Conservation (phyloP, 2,329 filamentous ascomycete species). For the Pseudogymnoascus sp. region DNA sequence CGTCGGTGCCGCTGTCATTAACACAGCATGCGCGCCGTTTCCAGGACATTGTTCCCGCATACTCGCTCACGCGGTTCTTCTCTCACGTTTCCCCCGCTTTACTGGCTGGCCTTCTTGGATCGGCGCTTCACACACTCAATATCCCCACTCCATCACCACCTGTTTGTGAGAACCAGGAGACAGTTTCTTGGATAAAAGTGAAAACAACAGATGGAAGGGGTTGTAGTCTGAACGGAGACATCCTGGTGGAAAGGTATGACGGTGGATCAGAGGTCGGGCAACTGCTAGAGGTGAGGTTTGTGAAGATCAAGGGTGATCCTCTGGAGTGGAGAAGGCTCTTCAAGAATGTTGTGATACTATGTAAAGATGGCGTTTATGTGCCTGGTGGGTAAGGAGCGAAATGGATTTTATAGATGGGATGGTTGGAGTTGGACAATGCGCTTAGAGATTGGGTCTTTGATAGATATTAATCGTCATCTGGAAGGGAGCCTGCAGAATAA, state of each 20-base stretch:
- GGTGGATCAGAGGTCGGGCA: conserved; percentile 36
- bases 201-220: conserved; percentile 65
- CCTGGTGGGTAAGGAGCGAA: conserved; percentile 29
- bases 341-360: conserved; percentile 85
- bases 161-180: conserved; percentile 38
- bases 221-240: conserved; percentile 67
- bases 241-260: conserved; percentile 61
- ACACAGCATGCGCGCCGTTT: conserved; percentile 87
- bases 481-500: not conserved
- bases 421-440: conserved; percentile 1
- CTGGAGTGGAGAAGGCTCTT: conserved; percentile 95
- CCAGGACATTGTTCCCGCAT: conserved; percentile 81
- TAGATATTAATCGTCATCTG: conserved; percentile 1
- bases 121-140: conserved; percentile 77
- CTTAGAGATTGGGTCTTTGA: not conserved
- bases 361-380: conserved; percentile 74
- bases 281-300: conserved; percentile 77
- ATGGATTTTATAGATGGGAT: not conserved
- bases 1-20: conserved; percentile 70
- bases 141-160: conserved; percentile 55
- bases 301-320: conserved; percentile 93
- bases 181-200: conserved; percentile 55
- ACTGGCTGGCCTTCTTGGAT: conserved; percentile 71
- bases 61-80: conserved; percentile 86
- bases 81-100: conserved; percentile 69